Conservation (phyloP, 441 rosid genomes). For the Francoa sonchifolia region DNA sequence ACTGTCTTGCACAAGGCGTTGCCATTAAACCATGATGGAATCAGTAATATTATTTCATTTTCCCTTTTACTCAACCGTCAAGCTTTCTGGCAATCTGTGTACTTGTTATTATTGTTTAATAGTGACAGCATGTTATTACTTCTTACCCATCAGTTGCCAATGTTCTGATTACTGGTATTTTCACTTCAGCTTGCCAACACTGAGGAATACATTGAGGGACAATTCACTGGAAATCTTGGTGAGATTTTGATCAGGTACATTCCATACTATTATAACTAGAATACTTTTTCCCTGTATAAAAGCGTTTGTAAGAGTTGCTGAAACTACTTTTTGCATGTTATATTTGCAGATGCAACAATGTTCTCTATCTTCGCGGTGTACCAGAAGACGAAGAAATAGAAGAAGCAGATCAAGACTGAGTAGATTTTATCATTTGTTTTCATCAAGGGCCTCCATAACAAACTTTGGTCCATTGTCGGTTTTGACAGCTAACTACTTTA, state of each 20-base stretch:
- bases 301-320: no score
- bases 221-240: conserved; percentile 70
- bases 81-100: no score
- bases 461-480: no score
- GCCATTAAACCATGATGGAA: no score
- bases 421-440: neutral
- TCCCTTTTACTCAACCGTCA: no score
- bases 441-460: neutral
- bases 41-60: no score
- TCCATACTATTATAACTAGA: no score
- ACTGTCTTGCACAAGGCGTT: no score
- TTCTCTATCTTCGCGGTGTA: conserved; percentile 61
- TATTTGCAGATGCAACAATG: conserved; percentile 64
- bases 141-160: neutral
- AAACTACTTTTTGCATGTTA: neutral
- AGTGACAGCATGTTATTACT: neutral
- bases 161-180: neutral
- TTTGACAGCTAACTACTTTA: neutral
- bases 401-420: conserved; percentile 49
- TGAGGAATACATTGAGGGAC: conserved; percentile 77
- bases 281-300: no score
- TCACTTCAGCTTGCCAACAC: conserved; percentile 70
- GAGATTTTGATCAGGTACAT: conserved; percentile 76
- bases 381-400: conserved; percentile 73
- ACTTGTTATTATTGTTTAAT: no score